phyloP scores from a whole-genome alignment of 2,329 filamentous ascomycete genomes.

The Botrytis galanthina region DNA sequence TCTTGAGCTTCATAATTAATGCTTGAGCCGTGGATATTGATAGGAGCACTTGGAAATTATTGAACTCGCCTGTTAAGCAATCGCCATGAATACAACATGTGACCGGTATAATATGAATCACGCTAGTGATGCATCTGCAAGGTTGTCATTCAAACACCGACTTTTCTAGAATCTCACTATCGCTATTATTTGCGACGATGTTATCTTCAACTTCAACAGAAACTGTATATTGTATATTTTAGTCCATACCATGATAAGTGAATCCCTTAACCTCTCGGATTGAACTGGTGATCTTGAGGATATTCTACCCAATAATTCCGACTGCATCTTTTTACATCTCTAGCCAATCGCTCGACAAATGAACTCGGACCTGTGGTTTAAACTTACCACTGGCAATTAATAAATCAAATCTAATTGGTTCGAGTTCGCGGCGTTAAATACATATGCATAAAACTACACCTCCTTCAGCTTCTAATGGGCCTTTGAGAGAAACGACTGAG shows the following conservation, averaged over 20 bases:
- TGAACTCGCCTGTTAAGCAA: background rate
- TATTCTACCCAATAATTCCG: background rate
- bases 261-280: background rate
- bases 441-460: background rate
- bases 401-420: background rate
- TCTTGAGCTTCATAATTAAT: too few relatives aligned
- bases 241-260: background rate
- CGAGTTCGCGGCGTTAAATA: background rate
- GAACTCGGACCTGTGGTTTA: too few relatives aligned
- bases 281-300: background rate
- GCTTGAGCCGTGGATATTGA: background rate
- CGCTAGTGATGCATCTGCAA: conserved; percentile 11
- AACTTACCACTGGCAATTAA: background rate
- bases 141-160: background rate
- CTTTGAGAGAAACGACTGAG: background rate
- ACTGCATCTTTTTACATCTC: too few relatives aligned
- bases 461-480: background rate
- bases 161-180: conserved; percentile 3
- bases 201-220: background rate
- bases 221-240: background rate
- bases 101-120: background rate
- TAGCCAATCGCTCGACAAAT: background rate
- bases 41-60: background rate
- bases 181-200: background rate
- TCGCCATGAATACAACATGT: background rate